Percentiles rank a stretch among this genome's conserved stretches.
Conservation (phyloP, 2,329 filamentous ascomycete species). For the Chalaropsis ovoidea region DNA sequence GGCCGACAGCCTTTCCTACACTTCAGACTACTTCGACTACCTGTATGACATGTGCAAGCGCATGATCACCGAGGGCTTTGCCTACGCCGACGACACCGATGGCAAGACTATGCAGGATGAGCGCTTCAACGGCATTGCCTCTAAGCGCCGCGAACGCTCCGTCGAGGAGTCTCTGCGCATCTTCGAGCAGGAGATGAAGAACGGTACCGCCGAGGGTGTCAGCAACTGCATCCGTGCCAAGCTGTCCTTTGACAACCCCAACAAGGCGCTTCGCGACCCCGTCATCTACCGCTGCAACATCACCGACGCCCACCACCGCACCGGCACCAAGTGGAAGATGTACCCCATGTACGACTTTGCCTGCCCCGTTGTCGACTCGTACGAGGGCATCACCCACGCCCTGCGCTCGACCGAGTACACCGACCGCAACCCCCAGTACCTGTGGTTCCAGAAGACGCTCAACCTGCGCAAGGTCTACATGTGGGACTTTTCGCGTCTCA, state of each 20-base stretch:
- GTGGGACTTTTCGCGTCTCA: conserved; percentile 77
- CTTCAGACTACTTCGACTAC: conserved; percentile 89
- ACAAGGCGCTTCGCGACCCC: conserved; percentile 92
- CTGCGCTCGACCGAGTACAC: conserved; percentile 79
- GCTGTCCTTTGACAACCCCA: conserved; percentile 81
- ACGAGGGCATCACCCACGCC: conserved; percentile 76
- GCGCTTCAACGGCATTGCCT: conserved; percentile 74
- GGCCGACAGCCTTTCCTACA: conserved; percentile 77
- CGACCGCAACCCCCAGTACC: conserved; percentile 75
- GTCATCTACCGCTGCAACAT: conserved; percentile 93
- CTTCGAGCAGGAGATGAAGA: conserved; percentile 90
- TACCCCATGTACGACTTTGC: conserved; percentile 84
- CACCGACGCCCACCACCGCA: conserved; percentile 60
- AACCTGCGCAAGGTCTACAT: conserved; percentile 67
- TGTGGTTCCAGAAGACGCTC: conserved; percentile 71
- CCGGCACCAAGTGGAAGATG: conserved; percentile 69
- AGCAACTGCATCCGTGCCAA: conserved; percentile 91
- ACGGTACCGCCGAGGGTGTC: conserved; percentile 64
- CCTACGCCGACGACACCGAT: conserved; percentile 89
- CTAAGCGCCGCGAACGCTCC: conserved; percentile 64
- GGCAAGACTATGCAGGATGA: conserved; percentile 80
- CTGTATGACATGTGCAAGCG: conserved; percentile 76
- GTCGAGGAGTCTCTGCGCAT: conserved; percentile 76
- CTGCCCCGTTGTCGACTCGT: conserved; percentile 67
- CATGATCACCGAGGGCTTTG: conserved; percentile 76